Base-by-base conservation (phyloP, 257 asterid species). In the Nicotiana paniculata region DNA sequence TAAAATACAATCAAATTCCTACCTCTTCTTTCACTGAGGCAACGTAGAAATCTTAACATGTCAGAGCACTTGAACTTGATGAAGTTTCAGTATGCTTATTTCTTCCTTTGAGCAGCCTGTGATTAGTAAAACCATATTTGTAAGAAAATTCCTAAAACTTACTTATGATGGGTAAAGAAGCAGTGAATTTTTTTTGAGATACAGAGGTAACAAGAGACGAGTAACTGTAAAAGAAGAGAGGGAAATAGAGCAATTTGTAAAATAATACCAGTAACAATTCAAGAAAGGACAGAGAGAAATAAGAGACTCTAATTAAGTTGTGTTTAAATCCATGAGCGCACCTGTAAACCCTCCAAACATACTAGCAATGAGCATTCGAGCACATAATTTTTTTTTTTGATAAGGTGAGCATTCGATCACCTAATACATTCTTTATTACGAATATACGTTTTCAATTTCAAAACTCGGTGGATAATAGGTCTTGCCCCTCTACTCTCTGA, bases 61-160 rank as follows among this genome's bases (percentile, higher is more conserved):
- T 74, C 35, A 48, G 62, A 48, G 62, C 79, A 74, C 62, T 48
- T 48, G 9, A 26, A 48, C 62, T 48, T 17, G 43, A 48, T 74
- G 79, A 26, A 74, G 79, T 13, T 74, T 74, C 53, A 9, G 48
- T 77, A 39, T 16, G 62, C 77, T 80, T 80, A 80, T 66, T 80
- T 80, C 18, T 80, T 80, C 77, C 82, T 80, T 39, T 61, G 82
- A 21, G 83, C 83, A 75, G 88, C 88, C 88, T 86, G 84, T 33
- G 33, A 81, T 57, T 28, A 74, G 65, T 74, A 54, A 74, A 74
- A 13, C 62, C 58, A 3, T 48, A 24, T 7, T 24, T 26, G 61
- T 24, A 74, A 48, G 79, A 26, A 12, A 70, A 26, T n/a, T 70
- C 77, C 58, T 39, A 72, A 24, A 0, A 3, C 15, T 9, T 37